phyloP scores from a whole-genome alignment of 2,329 filamentous ascomycete species.

The Colletotrichum zoysiae region DNA sequence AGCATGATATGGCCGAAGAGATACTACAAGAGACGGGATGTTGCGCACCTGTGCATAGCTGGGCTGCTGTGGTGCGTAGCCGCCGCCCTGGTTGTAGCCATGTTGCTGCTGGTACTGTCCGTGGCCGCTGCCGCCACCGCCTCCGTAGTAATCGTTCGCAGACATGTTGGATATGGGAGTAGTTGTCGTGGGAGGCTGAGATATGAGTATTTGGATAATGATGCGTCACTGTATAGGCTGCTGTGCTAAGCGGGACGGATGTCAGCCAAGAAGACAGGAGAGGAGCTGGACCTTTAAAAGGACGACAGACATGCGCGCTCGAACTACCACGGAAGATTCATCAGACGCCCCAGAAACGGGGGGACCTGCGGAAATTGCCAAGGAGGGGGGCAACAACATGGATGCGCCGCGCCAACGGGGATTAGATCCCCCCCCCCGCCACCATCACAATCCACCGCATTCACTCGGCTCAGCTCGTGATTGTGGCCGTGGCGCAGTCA shows the following conservation, averaged over 20 bases:
- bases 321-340: neutral
- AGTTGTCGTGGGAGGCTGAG: neutral
- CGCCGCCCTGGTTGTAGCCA: conserved; percentile 43
- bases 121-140: conserved; percentile 44
- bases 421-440: conserved; percentile 13
- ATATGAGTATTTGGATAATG: neutral
- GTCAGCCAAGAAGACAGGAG: neutral
- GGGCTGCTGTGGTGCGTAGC: conserved; percentile 45
- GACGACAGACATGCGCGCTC: neutral
- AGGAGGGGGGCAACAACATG: conserved; percentile 19
- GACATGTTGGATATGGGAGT: conserved; percentile 49
- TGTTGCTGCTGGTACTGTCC: conserved; percentile 42
- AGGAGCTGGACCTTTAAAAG: conserved; percentile 22
- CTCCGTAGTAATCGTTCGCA: conserved; percentile 55
- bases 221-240: neutral
- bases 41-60: conserved; percentile 46
- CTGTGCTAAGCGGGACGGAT: neutral
- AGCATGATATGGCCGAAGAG: neutral
- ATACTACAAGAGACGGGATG: neutral
- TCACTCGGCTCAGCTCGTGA: conserved; percentile 17
- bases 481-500: conserved; percentile 33
- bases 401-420: neutral
- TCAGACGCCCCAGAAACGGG: conserved; percentile 21
- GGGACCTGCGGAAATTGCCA: conserved; percentile 35
- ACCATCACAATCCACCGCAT: neutral